Conservation (phyloP, 257 asterid species). For the Nicotiana noctiflora region DNA sequence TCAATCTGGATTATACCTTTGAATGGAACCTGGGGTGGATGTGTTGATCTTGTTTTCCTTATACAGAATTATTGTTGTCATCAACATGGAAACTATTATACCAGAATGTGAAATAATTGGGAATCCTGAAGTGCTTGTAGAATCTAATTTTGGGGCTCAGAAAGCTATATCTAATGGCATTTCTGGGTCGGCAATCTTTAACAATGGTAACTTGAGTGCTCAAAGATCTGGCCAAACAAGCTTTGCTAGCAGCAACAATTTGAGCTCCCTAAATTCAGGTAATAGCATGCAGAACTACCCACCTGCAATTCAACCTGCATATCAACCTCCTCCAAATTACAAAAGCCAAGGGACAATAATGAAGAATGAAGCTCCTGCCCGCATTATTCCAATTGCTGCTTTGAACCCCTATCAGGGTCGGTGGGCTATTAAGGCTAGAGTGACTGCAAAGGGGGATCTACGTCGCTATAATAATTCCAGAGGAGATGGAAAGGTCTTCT, state of each 20-base stretch:
- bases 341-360: constrained; percentile 72
- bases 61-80: constrained; percentile 80
- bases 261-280: constrained; percentile 30
- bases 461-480: constrained; percentile 84
- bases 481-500: constrained; percentile 97
- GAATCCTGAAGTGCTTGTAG: constrained; percentile 43
- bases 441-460: constrained; percentile 91
- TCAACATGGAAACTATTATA: constrained; percentile 83
- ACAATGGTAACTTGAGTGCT: constrained; percentile 29
- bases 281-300: constrained; percentile 45
- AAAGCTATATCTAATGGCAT: constrained; percentile 28
- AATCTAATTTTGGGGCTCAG: constrained; percentile 41
- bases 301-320: constrained; percentile 78
- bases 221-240: constrained; percentile 31
- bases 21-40: neutral
- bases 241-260: constrained; percentile 23
- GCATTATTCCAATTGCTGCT: constrained; percentile 83
- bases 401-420: constrained; percentile 97
- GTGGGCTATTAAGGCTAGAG: constrained; percentile 98
- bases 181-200: constrained; percentile 25
- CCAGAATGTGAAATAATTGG: constrained; percentile 72
- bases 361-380: constrained; percentile 96
- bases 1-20: neutral
- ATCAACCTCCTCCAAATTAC: constrained; percentile 88
- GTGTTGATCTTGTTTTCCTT: constrained; percentile 11